Percentiles rank a stretch among this genome's conserved stretches.
Conservation (phyloP, 805 yeast species). For the Teunomyces atbi region DNA sequence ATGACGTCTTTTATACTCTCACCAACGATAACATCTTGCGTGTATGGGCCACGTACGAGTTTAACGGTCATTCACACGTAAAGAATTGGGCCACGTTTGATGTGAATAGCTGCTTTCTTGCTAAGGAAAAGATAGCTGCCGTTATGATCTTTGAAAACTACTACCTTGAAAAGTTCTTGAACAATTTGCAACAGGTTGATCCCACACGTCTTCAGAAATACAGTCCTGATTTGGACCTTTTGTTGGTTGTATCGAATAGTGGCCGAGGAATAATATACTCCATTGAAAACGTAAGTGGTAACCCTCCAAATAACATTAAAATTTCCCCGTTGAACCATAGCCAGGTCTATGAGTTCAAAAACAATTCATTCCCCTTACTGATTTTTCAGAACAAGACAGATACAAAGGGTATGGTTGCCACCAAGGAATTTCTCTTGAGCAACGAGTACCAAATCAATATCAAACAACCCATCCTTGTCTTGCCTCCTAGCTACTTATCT, state of each 20-base stretch:
- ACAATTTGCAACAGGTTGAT: not conserved
- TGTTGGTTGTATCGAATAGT: constrained; percentile 39
- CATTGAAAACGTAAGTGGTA: constrained; percentile 48
- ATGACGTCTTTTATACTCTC: constrained; percentile 57
- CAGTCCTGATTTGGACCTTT: constrained; percentile 20
- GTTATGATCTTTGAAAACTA: constrained; percentile 38
- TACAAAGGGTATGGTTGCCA: not conserved
- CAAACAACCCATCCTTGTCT: constrained; percentile 18
- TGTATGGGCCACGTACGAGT: constrained; percentile 67
- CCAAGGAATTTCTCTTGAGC: constrained; percentile 9
- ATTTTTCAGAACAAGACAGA: not conserved
- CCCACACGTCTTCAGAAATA: constrained; percentile 4
- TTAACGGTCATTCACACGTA: constrained; percentile 54
- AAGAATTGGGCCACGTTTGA: constrained; percentile 55
- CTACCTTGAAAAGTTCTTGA: constrained; percentile 25
- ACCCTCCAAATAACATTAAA: constrained; percentile 55
- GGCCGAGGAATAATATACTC: constrained; percentile 46
- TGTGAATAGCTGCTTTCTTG: constrained; percentile 12
- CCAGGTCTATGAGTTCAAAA: constrained; percentile 10
- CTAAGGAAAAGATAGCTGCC: constrained; percentile 9
- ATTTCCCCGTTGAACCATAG: constrained; percentile 33
- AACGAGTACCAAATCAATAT: constrained; percentile 11
- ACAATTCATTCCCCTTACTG: constrained; percentile 13
- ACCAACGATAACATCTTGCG: constrained; percentile 57
- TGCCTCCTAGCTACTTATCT: constrained; percentile 11